Conservation (phyloP, 2,329 filamentous ascomycete genomes). For the Tolypocladium paradoxum region DNA sequence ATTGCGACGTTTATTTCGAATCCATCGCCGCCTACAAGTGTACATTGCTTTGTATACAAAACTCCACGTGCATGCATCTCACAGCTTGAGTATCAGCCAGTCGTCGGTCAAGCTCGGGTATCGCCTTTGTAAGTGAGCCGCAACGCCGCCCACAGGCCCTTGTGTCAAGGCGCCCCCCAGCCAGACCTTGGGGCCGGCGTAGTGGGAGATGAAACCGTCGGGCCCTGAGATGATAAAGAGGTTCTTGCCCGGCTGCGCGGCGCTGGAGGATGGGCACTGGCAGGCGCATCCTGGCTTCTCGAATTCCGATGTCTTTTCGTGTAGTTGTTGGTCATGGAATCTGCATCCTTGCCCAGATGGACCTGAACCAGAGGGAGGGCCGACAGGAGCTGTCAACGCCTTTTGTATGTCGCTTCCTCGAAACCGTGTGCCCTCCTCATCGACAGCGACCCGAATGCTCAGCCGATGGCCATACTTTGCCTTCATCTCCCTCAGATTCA, state of each 20-base stretch:
- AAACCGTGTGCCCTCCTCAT: conserved; percentile 65
- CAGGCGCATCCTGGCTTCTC: conserved; percentile 14
- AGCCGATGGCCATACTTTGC: conserved; percentile 43
- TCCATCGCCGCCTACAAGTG: background rate
- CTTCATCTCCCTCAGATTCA: conserved; percentile 54
- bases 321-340: conserved; percentile 19
- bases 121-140: conserved; percentile 47
- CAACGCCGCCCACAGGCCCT: conserved; percentile 59
- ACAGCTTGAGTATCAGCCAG: conserved; percentile 45
- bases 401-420: conserved; percentile 35
- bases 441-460: conserved; percentile 65
- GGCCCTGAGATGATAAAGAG: conserved; percentile 82
- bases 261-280: conserved; percentile 12
- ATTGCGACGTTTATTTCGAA: background rate
- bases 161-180: conserved; percentile 61
- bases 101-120: conserved; percentile 22
- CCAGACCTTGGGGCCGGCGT: conserved; percentile 74
- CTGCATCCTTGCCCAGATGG: conserved; percentile 13
- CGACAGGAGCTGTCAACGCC: conserved; percentile 12
- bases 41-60: conserved; percentile 1
- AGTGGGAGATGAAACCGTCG: conserved; percentile 74
- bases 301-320: conserved; percentile 19
- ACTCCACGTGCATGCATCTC: conserved; percentile 1
- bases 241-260: conserved; percentile 35
- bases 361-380: background rate